Evolutionary conservation across 2,329 filamentous ascomycete genomes (phyloP), one percentile per base, ranked within the genome.

Genomic region (Fusarium sp.): DNA sequence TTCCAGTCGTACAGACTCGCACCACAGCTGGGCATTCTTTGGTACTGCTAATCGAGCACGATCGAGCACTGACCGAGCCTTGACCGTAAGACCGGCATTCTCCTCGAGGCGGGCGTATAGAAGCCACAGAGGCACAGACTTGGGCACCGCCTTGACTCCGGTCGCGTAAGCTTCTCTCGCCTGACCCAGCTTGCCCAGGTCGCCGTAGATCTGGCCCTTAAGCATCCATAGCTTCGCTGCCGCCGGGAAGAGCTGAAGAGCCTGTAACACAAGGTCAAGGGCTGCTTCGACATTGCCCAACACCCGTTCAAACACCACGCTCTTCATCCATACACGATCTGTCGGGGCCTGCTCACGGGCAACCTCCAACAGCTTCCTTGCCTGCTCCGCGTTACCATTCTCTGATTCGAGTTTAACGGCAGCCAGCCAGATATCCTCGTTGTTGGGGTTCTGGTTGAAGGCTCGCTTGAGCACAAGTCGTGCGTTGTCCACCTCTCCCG

Each of bases 261-360:
- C 97, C 81, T 97, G 93, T 69, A 95, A 94, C 50, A 94, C 94
- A 13, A 99, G 91, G 78, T 97, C 94, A 16, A 99, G 88, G 0
- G 97, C 95, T 2, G 92, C 91, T 56, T 98, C 94, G 30, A 88
- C 87, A 77, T 97, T 93, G 66, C 92, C 93, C 25, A 94, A 87
- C 76, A 97, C 94, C 16, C 97, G 91, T 83, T 99, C 97, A 79
- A 98, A 98, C 0, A 95, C 94, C 13, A 97, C 95, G 78, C 93
- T 96, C 85, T 98, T 98, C 87, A 97, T 97, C 93, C 95, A 99
- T 9, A 99, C 95, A 56, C 97, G 93, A 80, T 98, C 97, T 0
- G 97, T 99, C 2, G 95, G 94, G 2, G 97, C 95, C 82, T 98
- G 93, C 67, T 94, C 91, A 64, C 97, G 92, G 25, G 97, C 97